phyloP scores from a whole-genome alignment of 495 filamentous ascomycete species.

The Recurvomyces mirabilis region DNA sequence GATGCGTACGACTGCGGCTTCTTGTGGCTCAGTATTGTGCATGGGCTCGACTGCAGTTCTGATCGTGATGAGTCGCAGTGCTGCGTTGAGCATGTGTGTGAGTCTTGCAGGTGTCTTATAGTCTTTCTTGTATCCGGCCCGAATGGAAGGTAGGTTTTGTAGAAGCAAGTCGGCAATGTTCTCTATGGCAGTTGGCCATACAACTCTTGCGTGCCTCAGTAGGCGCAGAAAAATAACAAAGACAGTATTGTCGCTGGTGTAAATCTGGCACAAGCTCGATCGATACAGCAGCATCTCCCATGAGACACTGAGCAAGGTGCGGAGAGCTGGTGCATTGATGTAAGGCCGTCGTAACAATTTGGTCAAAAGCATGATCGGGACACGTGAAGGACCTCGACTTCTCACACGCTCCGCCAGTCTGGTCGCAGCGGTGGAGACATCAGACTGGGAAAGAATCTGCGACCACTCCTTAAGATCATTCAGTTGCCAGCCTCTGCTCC shows the following conservation, averaged over 20 bases:
- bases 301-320: constrained; percentile 33
- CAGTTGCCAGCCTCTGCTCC: constrained; percentile 30
- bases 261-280: neutral
- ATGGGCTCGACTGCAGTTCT: constrained; percentile 41
- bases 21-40: constrained; percentile 37
- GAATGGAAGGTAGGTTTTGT: neutral
- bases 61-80: constrained; percentile 45
- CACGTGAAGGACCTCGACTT: neutral
- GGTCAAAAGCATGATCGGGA: constrained; percentile 22
- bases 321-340: constrained; percentile 35
- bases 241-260: constrained; percentile 17
- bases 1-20: constrained; percentile 53
- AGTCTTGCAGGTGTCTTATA: constrained; percentile 10
- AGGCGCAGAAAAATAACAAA: constrained; percentile 40
- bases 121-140: too few relatives aligned
- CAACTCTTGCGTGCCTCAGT: constrained; percentile 45
- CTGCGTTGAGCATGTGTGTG: constrained; percentile 38
- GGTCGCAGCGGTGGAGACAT: constrained; percentile 30
- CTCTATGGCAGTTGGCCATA: constrained; percentile 47
- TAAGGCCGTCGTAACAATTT: constrained; percentile 38
- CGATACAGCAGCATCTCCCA: constrained; percentile 1
- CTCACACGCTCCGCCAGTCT: neutral
- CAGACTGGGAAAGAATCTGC: constrained; percentile 42
- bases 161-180: constrained; percentile 28
- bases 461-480: constrained; percentile 50